Evolutionary conservation across 306 rosid genomes (phyloP).

Genomic region (Sindora glabra): DNA sequence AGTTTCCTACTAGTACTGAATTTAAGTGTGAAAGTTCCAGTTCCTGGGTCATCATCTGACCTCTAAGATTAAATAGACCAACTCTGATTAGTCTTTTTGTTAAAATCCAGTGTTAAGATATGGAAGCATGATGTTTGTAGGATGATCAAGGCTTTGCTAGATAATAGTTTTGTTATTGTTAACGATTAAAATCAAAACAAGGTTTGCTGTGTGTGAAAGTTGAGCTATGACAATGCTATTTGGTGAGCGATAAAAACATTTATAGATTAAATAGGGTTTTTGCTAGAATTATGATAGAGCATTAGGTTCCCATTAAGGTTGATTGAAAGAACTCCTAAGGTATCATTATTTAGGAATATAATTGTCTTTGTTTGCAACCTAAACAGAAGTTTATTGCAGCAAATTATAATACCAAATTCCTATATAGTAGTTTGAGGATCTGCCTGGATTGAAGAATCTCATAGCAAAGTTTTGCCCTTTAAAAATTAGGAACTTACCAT

Average conservation of each 20-base stretch:
- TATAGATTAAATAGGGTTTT: no score
- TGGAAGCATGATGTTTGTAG: constrained; percentile 7
- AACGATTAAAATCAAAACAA: no score
- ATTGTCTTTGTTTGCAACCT: constrained; percentile 32
- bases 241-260: no score
- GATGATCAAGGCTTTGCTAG: constrained; percentile 36
- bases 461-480: constrained; percentile 18
- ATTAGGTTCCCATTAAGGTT: neutral
- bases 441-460: constrained; percentile 33
- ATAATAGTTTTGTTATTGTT: neutral
- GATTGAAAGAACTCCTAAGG: neutral
- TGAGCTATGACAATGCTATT: no score
- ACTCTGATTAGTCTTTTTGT: neutral
- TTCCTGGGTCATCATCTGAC: neutral
- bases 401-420: constrained; percentile 30
- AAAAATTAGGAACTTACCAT: constrained; percentile 17
- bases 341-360: neutral
- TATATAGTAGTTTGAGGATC: constrained; percentile 3
- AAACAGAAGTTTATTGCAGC: constrained; percentile 9
- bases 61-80: neutral
- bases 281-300: neutral
- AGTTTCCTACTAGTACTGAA: neutral
- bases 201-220: no score
- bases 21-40: neutral
- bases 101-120: neutral